Evolutionary conservation across 2,329 filamentous ascomycete species (phyloP).

Genomic region (Verticillium isaacii): DNA sequence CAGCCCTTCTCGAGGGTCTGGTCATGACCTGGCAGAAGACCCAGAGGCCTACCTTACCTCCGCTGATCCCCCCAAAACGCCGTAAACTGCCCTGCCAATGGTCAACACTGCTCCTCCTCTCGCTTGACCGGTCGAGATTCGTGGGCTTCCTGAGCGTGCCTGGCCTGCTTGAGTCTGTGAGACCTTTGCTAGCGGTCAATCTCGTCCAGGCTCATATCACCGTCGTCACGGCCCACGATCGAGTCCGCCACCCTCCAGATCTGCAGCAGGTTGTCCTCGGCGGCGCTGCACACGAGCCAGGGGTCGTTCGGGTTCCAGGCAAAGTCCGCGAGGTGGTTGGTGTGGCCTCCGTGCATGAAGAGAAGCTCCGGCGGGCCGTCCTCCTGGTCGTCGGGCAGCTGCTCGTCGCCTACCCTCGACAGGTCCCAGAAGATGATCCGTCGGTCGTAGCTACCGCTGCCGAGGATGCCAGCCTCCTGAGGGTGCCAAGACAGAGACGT

Average conservation of each 20-base stretch:
- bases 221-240: slow-evolving; percentile 73
- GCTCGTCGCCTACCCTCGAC: slow-evolving; percentile 86
- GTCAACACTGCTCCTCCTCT: background rate
- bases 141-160: background rate
- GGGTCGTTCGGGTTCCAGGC: slow-evolving; percentile 97
- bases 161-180: background rate
- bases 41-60: background rate
- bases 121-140: background rate
- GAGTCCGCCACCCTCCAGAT: slow-evolving; percentile 86
- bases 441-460: slow-evolving; percentile 87
- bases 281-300: slow-evolving; percentile 93
- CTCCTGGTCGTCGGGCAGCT: slow-evolving; percentile 89
- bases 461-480: slow-evolving; percentile 79
- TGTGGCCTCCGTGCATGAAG: slow-evolving; percentile 99
- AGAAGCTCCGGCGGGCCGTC: slow-evolving; percentile 94
- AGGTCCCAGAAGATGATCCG: slow-evolving; percentile 97
- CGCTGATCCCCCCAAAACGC: background rate
- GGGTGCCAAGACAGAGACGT: slow-evolving; percentile 96
- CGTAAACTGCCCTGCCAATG: background rate
- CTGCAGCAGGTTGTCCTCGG: slow-evolving; percentile 94
- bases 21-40: background rate
- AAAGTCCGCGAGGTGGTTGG: slow-evolving; percentile 93
- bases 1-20: background rate
- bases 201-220: slow-evolving; percentile 72
- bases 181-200: slow-evolving; percentile 53